These are phyloP conservation scores for Populus hybrid DNA, from an alignment of 441 rosid species.

Conservation along the genomic window DNA sequence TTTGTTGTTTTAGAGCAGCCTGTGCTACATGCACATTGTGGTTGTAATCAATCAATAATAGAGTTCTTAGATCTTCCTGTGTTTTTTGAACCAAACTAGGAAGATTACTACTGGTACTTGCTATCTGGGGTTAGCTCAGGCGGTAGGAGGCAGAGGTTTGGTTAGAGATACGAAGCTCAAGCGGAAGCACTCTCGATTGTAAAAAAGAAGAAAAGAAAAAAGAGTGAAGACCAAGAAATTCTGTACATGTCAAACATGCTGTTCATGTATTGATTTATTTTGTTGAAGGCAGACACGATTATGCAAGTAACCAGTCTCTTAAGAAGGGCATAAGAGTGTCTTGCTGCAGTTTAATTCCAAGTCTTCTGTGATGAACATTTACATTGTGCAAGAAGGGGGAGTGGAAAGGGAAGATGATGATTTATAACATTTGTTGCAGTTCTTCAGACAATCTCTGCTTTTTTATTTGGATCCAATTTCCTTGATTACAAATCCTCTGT, in stretches of 20 bases:
- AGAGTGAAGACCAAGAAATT: background rate
- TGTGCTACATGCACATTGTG: background rate
- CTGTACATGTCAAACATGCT: background rate
- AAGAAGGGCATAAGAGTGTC: too few species aligned
- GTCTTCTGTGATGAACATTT: background rate
- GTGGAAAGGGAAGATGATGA: background rate
- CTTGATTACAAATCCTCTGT: background rate
- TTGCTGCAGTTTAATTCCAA: background rate
- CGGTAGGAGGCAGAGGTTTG: background rate
- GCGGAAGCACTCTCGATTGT: background rate
- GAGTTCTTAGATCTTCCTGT: background rate
- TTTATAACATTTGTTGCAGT: background rate
- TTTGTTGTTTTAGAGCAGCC: background rate
- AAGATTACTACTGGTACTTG: background rate
- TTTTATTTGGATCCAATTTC: constrained; percentile 3
- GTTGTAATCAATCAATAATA: background rate
- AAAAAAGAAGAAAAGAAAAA: background rate
- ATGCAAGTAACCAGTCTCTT: too few species aligned
- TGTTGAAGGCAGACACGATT: background rate
- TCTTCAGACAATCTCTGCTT: background rate
- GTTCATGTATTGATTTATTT: background rate
- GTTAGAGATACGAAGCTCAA: background rate
- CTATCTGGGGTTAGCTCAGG: background rate
- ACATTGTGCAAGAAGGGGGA: background rate
- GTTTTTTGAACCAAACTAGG: background rate